phyloP scores from a whole-genome alignment of 441 rosid genomes.

The Adansonia gregorii region DNA sequence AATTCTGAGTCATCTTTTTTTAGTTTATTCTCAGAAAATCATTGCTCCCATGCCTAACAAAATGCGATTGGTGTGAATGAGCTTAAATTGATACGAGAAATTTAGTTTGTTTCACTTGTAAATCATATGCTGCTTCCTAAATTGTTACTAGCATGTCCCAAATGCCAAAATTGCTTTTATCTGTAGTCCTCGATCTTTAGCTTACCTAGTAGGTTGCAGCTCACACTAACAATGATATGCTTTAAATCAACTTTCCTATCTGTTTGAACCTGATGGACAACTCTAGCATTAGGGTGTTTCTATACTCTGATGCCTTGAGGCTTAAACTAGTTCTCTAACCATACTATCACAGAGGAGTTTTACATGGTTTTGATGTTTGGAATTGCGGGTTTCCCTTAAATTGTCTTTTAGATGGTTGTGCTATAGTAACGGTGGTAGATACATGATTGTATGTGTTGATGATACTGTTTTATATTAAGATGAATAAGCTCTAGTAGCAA shows the following conservation, averaged over 20 bases:
- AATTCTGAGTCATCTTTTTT: not conserved
- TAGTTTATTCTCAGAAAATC: not conserved
- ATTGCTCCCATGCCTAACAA: not conserved
- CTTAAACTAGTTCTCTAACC: not conserved
- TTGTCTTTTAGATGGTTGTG: not conserved
- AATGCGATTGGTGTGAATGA: not conserved
- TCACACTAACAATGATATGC: not conserved
- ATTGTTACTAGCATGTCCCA: not conserved
- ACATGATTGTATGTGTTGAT: not conserved
- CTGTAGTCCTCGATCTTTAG: conserved; percentile 2
- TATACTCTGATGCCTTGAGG: not conserved
- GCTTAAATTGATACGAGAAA: not conserved
- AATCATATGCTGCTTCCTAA: conserved; percentile 13
- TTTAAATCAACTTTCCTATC: not conserved
- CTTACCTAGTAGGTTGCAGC: conserved; percentile 2
- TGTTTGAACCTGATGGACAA: not conserved
- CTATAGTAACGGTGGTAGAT: not conserved
- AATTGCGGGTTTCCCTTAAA: not conserved
- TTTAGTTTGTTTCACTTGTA: not conserved
- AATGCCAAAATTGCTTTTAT: not conserved
- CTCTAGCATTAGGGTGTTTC: not conserved
- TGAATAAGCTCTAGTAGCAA: not conserved
- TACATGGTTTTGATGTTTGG: not conserved
- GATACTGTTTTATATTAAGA: not conserved
- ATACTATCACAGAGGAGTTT: not conserved